Conservation (phyloP, 2,329 filamentous ascomycete genomes). For the Hypomyces perniciosus region DNA sequence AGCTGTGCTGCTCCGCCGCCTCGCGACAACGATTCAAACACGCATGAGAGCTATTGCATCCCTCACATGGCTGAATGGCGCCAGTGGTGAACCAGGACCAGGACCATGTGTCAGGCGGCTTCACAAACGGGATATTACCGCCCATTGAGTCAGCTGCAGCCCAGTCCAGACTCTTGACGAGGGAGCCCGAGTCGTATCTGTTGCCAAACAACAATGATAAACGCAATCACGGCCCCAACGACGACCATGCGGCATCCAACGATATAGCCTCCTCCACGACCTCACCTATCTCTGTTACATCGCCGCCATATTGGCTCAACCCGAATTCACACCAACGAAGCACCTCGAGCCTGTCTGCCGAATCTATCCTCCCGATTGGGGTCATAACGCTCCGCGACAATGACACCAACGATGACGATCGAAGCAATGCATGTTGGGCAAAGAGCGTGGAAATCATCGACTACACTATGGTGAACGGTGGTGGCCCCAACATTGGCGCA, state of each 20-base stretch:
- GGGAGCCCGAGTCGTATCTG: slow-evolving; percentile 3
- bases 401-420: slow-evolving; percentile 46
- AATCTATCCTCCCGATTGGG: slow-evolving; percentile 44
- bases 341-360: slow-evolving; percentile 40
- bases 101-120: slow-evolving; percentile 18
- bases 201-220: not conserved
- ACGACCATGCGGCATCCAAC: slow-evolving; percentile 11
- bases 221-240: slow-evolving; percentile 2
- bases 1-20: not conserved
- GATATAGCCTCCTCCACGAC: slow-evolving; percentile 20
- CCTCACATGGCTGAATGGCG: slow-evolving; percentile 30
- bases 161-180: not conserved
- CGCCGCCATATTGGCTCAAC: slow-evolving; percentile 42
- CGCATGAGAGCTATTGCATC: not conserved
- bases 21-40: not conserved
- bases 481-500: slow-evolving; percentile 61
- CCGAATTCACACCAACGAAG: slow-evolving; percentile 29
- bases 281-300: slow-evolving; percentile 26
- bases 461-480: slow-evolving; percentile 51
- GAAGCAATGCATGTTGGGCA: slow-evolving; percentile 58
- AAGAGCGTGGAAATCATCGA: slow-evolving; percentile 55
- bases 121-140: slow-evolving; percentile 14
- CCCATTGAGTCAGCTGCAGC: not conserved
- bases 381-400: slow-evolving; percentile 59
- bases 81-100: slow-evolving; percentile 25